These are phyloP conservation scores for Dothistroma septosporum DNA, from an alignment of 2,329 filamentous ascomycete genomes.

Conservation along the genomic window DNA sequence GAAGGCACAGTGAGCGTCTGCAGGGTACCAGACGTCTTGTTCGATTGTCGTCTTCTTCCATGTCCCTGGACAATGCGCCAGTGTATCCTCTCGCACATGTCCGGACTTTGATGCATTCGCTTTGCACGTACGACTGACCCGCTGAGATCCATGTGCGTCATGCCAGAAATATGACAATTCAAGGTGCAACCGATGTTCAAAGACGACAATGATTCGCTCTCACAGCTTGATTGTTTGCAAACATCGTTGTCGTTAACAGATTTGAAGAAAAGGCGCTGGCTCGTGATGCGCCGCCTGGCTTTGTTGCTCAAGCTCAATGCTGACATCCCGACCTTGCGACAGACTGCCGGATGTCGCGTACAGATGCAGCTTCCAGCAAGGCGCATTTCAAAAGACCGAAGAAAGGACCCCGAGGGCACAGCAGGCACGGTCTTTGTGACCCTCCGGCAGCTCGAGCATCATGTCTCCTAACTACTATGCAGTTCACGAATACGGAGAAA, in stretches of 20 bases:
- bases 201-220: neutral
- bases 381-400: neutral
- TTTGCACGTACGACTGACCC: neutral
- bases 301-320: neutral
- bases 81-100: neutral
- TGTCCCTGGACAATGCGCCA: neutral
- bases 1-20: neutral
- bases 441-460: neutral
- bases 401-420: neutral
- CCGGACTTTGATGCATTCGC: neutral
- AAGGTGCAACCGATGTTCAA: neutral
- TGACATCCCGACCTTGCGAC: neutral
- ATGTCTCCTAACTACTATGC: neutral
- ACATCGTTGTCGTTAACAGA: neutral
- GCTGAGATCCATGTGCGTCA: neutral
- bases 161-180: neutral
- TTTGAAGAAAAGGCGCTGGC: neutral
- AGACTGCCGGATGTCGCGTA: neutral
- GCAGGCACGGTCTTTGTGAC: neutral
- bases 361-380: neutral
- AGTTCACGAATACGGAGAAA: neutral
- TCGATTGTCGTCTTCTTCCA: neutral
- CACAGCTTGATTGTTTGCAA: neutral
- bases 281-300: neutral
- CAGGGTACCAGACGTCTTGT: neutral